A percentile compares a stretch with the other conserved stretches of the same genome.
Evolutionary conservation across 495 filamentous ascomycete genomes (phyloP).

Genomic region (Aspergillus nidulans): DNA sequence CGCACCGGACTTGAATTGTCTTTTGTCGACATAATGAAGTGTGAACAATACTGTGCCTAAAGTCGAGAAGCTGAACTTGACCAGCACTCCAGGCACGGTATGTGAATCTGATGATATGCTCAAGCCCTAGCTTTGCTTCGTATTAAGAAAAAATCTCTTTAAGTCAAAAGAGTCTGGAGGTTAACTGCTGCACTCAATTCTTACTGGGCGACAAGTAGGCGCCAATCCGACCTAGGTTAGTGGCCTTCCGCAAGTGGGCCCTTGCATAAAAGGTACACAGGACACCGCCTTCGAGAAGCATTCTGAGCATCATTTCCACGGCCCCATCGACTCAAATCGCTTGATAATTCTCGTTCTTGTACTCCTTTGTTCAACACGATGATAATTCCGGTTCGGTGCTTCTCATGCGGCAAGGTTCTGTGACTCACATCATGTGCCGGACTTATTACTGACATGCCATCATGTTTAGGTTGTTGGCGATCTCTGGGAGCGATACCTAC

Average conservation of each 20-base stretch:
- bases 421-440: neutral
- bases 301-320: too few species aligned
- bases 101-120: too few species aligned
- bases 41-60: neutral
- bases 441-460: constrained; percentile 13
- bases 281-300: neutral
- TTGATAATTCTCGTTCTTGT: too few species aligned
- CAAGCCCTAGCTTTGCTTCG: too few species aligned
- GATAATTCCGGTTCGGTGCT: constrained; percentile 98
- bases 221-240: constrained; percentile 5
- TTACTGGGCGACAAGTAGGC: neutral
- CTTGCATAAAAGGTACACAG: neutral
- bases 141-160: neutral
- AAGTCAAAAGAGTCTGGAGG: constrained; percentile 4
- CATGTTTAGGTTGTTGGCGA: constrained; percentile 79
- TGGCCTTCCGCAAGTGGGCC: neutral
- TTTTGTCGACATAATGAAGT: constrained; percentile 15
- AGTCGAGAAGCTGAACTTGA: too few species aligned
- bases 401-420: constrained; percentile 99
- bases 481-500: constrained; percentile 91
- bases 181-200: constrained; percentile 20
- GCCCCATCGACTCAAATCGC: too few species aligned
- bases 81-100: too few species aligned
- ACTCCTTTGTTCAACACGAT: constrained; percentile 46
- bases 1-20: constrained; percentile 17